phyloP scores from a whole-genome alignment of 2,329 filamentous ascomycete genomes.

The Zasmidium cellare region DNA sequence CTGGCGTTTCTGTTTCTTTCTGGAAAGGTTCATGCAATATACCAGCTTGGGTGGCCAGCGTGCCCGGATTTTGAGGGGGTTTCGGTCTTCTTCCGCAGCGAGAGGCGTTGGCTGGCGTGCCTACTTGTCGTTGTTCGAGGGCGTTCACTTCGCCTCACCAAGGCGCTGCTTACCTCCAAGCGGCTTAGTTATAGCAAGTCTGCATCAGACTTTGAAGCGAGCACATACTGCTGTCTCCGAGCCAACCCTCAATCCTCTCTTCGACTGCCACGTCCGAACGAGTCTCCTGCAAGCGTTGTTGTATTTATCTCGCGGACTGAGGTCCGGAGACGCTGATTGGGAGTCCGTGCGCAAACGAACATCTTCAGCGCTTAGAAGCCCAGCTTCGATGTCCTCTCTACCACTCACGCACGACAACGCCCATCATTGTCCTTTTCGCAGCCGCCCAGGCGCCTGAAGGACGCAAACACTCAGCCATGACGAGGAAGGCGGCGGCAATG shows the following conservation, averaged over 20 bases:
- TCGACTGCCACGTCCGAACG: neutral
- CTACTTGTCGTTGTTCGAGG: neutral
- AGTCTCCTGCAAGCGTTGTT: neutral
- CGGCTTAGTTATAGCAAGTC: neutral
- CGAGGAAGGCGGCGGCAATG: conserved; percentile 17
- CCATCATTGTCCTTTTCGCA: conserved; percentile 9
- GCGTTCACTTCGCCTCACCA: neutral
- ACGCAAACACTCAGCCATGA: conserved; percentile 16
- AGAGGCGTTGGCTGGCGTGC: neutral
- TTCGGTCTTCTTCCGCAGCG: neutral
- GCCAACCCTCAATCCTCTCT: neutral
- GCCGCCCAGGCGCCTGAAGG: conserved; percentile 19
- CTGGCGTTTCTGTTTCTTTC: neutral
- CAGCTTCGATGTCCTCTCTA: neutral
- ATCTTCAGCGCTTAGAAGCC: neutral
- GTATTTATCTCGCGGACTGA: neutral
- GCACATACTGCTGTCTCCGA: neutral
- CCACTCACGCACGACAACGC: conserved; percentile 10
- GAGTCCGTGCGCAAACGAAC: neutral
- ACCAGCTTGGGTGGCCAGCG: neutral
- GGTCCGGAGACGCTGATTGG: neutral
- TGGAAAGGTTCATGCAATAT: neutral
- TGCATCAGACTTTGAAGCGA: neutral
- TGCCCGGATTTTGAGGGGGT: neutral
- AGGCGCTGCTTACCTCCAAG: neutral